A percentile compares a stretch with the other conserved stretches of the same genome.
Conservation (phyloP, 129 eudicot species). For the Lactuca saligna region DNA sequence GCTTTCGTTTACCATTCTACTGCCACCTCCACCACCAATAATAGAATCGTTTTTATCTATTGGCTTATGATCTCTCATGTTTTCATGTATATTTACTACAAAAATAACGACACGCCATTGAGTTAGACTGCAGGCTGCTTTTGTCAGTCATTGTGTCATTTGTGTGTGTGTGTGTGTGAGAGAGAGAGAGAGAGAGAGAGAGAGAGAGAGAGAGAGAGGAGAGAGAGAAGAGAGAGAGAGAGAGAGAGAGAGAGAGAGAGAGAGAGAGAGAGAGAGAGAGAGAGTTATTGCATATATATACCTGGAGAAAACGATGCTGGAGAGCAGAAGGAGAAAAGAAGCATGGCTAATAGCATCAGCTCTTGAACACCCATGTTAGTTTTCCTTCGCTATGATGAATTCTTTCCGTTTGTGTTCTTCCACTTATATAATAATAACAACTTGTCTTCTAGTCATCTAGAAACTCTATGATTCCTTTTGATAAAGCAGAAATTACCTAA, state of each 20-base stretch:
- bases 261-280: constrained; percentile 31
- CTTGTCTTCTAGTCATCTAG: constrained; percentile 12
- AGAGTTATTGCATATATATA: constrained; percentile 11
- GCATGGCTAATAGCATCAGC: constrained; percentile 17
- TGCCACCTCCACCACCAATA: neutral
- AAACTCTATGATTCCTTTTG: constrained; percentile 23
- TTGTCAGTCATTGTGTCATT: neutral
- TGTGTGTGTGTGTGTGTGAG: neutral
- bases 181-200: neutral
- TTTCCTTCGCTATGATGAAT: constrained; percentile 4
- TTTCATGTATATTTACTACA: constrained; percentile 23
- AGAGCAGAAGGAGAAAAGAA: constrained; percentile 25
- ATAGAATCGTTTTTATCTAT: constrained; percentile 11
- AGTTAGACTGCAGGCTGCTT: neutral
- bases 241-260: neutral
- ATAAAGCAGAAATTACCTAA: neutral
- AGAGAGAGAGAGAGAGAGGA: constrained; percentile 30
- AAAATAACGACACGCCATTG: neutral
- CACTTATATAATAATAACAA: constrained; percentile 14
- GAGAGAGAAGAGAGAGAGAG: neutral
- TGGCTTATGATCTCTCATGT: constrained; percentile 8
- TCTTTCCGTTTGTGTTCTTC: neutral
- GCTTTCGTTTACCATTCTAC: constrained; percentile 21
- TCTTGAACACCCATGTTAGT: constrained; percentile 31
- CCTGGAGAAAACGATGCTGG: constrained; percentile 18